These are phyloP conservation scores for Coemansia sp. DNA, from an alignment of 192 early-diverging fungal species.

Conservation along the genomic window DNA sequence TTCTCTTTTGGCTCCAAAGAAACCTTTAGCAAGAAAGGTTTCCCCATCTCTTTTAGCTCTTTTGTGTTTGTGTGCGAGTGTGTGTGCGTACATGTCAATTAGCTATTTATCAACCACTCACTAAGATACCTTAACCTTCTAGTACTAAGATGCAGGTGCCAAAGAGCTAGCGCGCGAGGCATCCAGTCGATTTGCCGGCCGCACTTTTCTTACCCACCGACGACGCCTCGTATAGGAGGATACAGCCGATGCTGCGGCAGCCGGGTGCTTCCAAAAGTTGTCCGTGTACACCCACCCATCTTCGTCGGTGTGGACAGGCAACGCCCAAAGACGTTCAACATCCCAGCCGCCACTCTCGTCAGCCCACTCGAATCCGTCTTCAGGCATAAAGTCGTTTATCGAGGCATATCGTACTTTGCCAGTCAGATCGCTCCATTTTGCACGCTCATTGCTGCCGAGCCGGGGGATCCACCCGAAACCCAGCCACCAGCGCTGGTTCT, in stretches of 20 bases:
- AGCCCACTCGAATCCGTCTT: constrained; percentile 61
- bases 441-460: constrained; percentile 64
- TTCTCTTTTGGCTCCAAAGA: no score
- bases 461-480: constrained; percentile 74
- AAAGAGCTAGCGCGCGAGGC: background rate
- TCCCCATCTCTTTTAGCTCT: no score
- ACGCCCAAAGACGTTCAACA: constrained; percentile 57
- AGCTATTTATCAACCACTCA: background rate
- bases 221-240: constrained; percentile 65
- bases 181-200: constrained; percentile 20
- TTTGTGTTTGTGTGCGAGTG: background rate
- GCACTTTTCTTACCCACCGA: constrained; percentile 63
- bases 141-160: background rate
- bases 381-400: constrained; percentile 62
- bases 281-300: constrained; percentile 73
- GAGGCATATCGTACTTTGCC: constrained; percentile 56
- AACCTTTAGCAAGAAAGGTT: no score
- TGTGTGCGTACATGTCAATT: background rate
- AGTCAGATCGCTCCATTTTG: constrained; percentile 68
- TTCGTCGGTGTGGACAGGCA: constrained; percentile 54
- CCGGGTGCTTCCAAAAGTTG: constrained; percentile 66
- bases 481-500: constrained; percentile 84
- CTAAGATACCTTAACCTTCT: no score
- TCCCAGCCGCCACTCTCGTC: constrained; percentile 61
- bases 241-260: constrained; percentile 45